Percentiles rank a stretch among this genome's conserved stretches.
Conservation (phyloP, 2,329 filamentous ascomycete genomes). For the Aspergillus sp. region DNA sequence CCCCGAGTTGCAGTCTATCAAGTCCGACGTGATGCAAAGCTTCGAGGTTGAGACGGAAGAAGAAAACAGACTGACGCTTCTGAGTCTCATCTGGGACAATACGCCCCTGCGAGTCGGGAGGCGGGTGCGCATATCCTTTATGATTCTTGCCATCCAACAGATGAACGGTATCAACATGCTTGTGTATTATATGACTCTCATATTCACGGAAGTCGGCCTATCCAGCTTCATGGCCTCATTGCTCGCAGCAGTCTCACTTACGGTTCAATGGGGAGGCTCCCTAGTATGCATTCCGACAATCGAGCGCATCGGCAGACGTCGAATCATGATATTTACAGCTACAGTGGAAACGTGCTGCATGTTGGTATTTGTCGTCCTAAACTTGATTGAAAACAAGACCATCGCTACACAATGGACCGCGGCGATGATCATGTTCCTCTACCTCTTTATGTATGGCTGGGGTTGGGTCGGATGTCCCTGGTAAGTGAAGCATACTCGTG, state of each 20-base stretch:
- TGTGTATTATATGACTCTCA: conserved; percentile 32
- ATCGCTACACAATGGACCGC: conserved; percentile 12
- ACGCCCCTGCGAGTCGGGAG: conserved; percentile 35
- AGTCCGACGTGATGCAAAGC: background rate
- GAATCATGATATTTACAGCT: conserved; percentile 7
- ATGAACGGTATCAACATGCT: conserved; percentile 34
- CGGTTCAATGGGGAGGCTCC: background rate
- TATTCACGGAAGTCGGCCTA: conserved; percentile 29
- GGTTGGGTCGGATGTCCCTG: conserved; percentile 15
- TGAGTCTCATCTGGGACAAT: conserved; percentile 30
- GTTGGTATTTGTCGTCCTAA: conserved; percentile 15
- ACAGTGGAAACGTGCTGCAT: conserved; percentile 8
- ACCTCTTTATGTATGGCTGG: conserved; percentile 15
- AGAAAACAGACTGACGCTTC: background rate
- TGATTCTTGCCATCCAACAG: conserved; percentile 28
- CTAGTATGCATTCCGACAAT: background rate
- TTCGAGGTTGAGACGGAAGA: background rate
- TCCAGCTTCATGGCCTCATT: conserved; percentile 21
- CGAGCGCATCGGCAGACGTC: background rate
- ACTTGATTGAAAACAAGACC: conserved; percentile 9
- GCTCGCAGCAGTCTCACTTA: background rate
- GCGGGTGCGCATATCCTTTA: conserved; percentile 37
- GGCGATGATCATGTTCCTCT: conserved; percentile 10
- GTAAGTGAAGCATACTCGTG: background rate
- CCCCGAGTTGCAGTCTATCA: background rate